Conservation (phyloP, 306 rosid species). For the Dicorynia guianensis region DNA sequence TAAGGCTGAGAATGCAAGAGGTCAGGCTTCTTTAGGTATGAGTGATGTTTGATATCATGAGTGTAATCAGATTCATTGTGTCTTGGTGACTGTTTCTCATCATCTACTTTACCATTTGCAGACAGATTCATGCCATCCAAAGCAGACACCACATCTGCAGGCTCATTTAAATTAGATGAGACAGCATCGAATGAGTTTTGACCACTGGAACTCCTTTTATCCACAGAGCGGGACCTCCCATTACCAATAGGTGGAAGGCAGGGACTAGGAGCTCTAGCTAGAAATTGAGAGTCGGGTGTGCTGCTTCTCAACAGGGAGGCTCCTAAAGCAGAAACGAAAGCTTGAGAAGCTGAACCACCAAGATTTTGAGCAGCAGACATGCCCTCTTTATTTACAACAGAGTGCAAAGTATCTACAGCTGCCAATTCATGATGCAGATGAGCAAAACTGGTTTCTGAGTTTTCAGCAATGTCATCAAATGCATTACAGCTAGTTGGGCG, state of each 20-base stretch:
- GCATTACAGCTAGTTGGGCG: slow-evolving; percentile 74
- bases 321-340: slow-evolving; percentile 88
- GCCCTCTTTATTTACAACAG: slow-evolving; percentile 69
- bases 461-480: slow-evolving; percentile 69
- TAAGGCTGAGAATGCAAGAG: slow-evolving; percentile 51
- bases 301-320: slow-evolving; percentile 84
- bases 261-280: slow-evolving; percentile 95
- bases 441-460: slow-evolving; percentile 59
- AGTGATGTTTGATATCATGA: slow-evolving; percentile 48
- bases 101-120: slow-evolving; percentile 59
- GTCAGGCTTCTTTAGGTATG: slow-evolving; percentile 71
- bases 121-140: slow-evolving; percentile 79
- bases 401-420: slow-evolving; percentile 53
- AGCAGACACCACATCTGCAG: slow-evolving; percentile 76
- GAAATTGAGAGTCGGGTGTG: slow-evolving; percentile 85
- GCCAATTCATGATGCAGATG: slow-evolving; percentile 65
- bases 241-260: slow-evolving; percentile 92
- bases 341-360: slow-evolving; percentile 68
- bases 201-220: slow-evolving; percentile 66
- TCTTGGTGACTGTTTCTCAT: slow-evolving; percentile 64
- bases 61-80: slow-evolving; percentile 45
- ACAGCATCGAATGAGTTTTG: slow-evolving; percentile 70
- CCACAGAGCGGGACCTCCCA: slow-evolving; percentile 67
- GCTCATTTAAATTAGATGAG: slow-evolving; percentile 66
- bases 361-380: slow-evolving; percentile 64